phyloP scores from a whole-genome alignment of 2,329 filamentous ascomycete species.

The Paradendryphiella salina region DNA sequence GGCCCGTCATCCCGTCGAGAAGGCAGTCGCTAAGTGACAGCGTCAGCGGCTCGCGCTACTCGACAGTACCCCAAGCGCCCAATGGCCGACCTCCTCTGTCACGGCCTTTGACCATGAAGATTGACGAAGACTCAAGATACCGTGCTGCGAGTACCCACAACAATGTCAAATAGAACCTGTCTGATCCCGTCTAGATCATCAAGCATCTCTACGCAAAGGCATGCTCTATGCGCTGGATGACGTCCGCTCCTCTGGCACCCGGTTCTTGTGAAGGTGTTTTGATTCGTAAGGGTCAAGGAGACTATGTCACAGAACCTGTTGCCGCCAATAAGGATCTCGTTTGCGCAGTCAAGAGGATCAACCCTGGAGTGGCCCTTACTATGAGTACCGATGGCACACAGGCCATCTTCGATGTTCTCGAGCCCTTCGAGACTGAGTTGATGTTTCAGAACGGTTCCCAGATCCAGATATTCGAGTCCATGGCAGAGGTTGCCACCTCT shows the following conservation, averaged over 20 bases:
- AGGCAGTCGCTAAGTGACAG: conserved; percentile 18
- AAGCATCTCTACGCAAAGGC: conserved; percentile 35
- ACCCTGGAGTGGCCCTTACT: conserved; percentile 54
- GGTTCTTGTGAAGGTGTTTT: conserved; percentile 63
- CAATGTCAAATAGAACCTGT: background rate
- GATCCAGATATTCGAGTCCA: conserved; percentile 54
- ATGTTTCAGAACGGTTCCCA: conserved; percentile 48
- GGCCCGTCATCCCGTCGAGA: conserved; percentile 11
- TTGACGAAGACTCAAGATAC: conserved; percentile 32
- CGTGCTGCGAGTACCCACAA: conserved; percentile 22
- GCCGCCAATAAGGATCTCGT: conserved; percentile 47
- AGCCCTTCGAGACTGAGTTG: conserved; percentile 50
- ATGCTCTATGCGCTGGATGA: conserved; percentile 31
- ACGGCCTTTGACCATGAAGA: conserved; percentile 25
- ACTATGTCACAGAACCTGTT: conserved; percentile 63
- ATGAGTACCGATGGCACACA: conserved; percentile 55
- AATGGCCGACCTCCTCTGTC: conserved; percentile 9
- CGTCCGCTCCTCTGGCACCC: conserved; percentile 13
- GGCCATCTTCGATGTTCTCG: conserved; percentile 50
- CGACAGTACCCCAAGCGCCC: conserved; percentile 11
- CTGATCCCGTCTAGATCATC: conserved; percentile 26
- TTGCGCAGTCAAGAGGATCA: conserved; percentile 51
- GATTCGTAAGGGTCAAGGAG: conserved; percentile 66
- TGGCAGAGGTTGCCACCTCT: conserved; percentile 49
- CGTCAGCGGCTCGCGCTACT: conserved; percentile 10